Evolutionary conservation across 257 asterid genomes (phyloP), one percentile per base, ranked within the genome.

Genomic region (Nemophila menziesii): DNA sequence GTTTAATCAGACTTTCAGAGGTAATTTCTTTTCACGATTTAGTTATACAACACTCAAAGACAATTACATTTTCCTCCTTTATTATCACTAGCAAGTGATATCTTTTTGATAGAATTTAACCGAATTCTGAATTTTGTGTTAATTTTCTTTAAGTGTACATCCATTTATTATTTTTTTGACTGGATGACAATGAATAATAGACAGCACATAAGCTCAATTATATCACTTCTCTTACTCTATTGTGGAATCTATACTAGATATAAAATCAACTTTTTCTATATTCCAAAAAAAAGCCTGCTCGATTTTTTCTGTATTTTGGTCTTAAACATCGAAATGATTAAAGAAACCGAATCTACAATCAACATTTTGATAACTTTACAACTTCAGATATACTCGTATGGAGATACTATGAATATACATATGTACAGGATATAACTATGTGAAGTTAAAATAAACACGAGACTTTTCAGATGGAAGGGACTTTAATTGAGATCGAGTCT

Each of bases 1-100:
- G 54, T 36, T 49, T 41, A 24, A 14, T 39, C 39, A 5, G 52
- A 33, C 42, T 44, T 39, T 41, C 20, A 49, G 53, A 48, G 64
- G 56, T 41, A n/a, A 51, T 49, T 62, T 52, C 29, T 29, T 40
- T 45, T 54, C 44, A 4, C 5, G 12, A 22, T 12, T 22, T 17
- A 22, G 12, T 41, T 41, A 41, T 38, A 38, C 24, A 18, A 41
- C 15, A 41, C 1, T 41, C 19, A 37, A 20, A 20, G 19, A 20
- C 17, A 38, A 17, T 5, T 41, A 13, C 10, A 17, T 41, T 29
- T 29, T 29, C 36, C 36, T 41, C 23, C 23, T 41, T 22, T 15
- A 41, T 9, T 17, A 41, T n/a, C 11, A 40, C 16, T 19, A 14
- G 46, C 23, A 41, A 18, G 14, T 40, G 45, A 40, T 18, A 26